Percentiles rank a stretch among this genome's conserved stretches.
These are phyloP conservation scores for Cryphonectria japonica DNA, from an alignment of 2,329 filamentous ascomycete species.

Conservation along the genomic window DNA sequence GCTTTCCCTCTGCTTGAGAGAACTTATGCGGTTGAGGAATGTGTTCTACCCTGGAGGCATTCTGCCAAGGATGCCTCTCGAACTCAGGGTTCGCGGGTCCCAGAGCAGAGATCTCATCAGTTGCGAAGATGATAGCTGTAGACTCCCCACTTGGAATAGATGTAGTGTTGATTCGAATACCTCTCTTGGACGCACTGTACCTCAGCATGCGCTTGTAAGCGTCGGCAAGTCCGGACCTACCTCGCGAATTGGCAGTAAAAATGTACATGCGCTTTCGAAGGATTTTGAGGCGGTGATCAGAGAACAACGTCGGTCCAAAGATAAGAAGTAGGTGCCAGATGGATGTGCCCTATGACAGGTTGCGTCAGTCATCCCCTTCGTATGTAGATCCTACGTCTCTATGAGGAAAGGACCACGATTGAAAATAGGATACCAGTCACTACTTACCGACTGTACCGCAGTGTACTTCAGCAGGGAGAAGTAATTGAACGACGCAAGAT, in stretches of 20 bases:
- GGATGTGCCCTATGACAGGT: background rate
- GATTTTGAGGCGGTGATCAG: conserved; percentile 8
- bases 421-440: background rate
- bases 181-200: conserved; percentile 6
- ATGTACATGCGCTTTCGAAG: conserved; percentile 22
- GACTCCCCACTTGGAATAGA: background rate
- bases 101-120: conserved; percentile 13
- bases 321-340: conserved; percentile 16
- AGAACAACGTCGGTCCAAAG: conserved; percentile 23
- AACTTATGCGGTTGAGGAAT: no score
- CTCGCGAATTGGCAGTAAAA: conserved; percentile 14
- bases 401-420: background rate
- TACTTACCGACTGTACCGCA: conserved; percentile 7
- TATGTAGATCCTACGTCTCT: no score
- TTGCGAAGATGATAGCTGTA: conserved; percentile 8
- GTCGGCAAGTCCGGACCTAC: conserved; percentile 5
- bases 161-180: conserved; percentile 10
- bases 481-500: conserved; percentile 17
- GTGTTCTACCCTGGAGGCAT: background rate
- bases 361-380: background rate
- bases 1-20: no score
- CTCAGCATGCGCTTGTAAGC: conserved; percentile 15
- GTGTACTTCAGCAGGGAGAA: conserved; percentile 15
- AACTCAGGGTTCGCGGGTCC: conserved; percentile 25
- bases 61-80: background rate